Conservation (phyloP, 2,329 filamentous ascomycete genomes). For the Aureobasidium subglaciale region DNA sequence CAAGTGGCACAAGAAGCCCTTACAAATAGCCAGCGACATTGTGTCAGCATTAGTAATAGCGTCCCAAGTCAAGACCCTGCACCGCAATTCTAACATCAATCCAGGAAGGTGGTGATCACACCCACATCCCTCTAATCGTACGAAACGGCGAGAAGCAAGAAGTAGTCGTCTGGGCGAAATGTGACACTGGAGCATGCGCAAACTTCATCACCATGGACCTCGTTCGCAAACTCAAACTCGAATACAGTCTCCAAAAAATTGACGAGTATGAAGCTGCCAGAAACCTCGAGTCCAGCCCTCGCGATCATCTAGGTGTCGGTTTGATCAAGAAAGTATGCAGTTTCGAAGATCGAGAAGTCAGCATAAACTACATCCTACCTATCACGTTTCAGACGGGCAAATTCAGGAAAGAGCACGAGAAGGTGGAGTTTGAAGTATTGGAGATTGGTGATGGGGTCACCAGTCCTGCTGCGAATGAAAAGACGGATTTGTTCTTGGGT, state of each 20-base stretch:
- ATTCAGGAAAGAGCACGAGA: conserved; percentile 60
- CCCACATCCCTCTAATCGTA: conserved; percentile 19
- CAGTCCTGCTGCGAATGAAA: conserved; percentile 4
- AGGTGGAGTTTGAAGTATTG: conserved; percentile 47
- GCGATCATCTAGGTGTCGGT: conserved; percentile 7
- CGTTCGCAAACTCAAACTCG: conserved; percentile 8
- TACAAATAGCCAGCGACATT: conserved; percentile 19
- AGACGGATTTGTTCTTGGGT: conserved; percentile 6
- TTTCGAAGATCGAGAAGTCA: conserved; percentile 6
- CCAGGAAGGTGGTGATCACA: conserved; percentile 17
- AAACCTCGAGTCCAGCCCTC: not conserved
- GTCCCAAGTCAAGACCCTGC: not conserved
- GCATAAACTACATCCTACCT: not conserved
- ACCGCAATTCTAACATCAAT: not conserved
- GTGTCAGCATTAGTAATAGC: conserved; percentile 1
- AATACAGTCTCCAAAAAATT: conserved; percentile 1
- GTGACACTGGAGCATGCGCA: conserved; percentile 21
- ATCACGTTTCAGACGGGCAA: conserved; percentile 25
- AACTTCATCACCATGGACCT: conserved; percentile 20
- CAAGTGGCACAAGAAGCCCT: conserved; percentile 19
- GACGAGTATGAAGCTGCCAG: not conserved
- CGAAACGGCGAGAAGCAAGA: conserved; percentile 15
- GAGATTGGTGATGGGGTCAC: conserved; percentile 9
- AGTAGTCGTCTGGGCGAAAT: conserved; percentile 21
- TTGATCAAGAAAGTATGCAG: conserved; percentile 9